Conservation (phyloP, 345 rosid genomes). For the Psidium guajava region DNA sequence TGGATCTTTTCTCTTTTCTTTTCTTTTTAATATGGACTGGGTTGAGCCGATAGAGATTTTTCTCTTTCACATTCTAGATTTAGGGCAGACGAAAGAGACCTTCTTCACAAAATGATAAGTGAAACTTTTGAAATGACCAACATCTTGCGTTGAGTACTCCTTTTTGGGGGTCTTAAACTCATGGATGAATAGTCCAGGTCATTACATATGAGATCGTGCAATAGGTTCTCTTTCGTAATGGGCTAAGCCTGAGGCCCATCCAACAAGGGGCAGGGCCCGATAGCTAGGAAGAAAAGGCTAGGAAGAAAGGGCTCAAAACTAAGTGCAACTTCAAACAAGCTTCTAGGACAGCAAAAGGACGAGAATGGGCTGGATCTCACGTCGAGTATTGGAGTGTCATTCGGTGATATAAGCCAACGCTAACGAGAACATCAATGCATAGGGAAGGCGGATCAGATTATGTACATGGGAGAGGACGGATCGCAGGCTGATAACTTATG, state of each 20-base stretch:
- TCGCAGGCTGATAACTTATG: background rate
- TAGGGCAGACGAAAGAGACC: background rate
- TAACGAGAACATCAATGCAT: background rate
- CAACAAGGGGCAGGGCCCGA: background rate
- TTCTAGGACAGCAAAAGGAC: background rate
- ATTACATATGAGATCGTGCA: background rate
- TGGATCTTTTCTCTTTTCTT: too few relatives aligned
- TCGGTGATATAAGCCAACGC: background rate
- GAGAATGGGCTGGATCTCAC: background rate
- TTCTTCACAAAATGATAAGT: background rate
- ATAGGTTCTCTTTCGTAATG: too few relatives aligned
- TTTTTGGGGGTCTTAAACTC: background rate
- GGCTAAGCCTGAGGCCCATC: background rate
- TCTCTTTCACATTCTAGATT: background rate
- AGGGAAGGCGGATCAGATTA: background rate
- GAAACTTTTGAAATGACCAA: background rate
- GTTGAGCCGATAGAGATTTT: background rate
- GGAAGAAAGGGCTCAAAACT: background rate
- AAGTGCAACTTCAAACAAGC: background rate
- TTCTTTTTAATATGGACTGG: background rate
- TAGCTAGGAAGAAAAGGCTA: background rate
- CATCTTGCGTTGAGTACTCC: background rate
- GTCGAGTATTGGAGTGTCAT: background rate
- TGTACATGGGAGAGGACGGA: too few relatives aligned
- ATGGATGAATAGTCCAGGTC: background rate